phyloP scores from a whole-genome alignment of 2,329 filamentous ascomycete species.

The Aureobasidium sp. region DNA sequence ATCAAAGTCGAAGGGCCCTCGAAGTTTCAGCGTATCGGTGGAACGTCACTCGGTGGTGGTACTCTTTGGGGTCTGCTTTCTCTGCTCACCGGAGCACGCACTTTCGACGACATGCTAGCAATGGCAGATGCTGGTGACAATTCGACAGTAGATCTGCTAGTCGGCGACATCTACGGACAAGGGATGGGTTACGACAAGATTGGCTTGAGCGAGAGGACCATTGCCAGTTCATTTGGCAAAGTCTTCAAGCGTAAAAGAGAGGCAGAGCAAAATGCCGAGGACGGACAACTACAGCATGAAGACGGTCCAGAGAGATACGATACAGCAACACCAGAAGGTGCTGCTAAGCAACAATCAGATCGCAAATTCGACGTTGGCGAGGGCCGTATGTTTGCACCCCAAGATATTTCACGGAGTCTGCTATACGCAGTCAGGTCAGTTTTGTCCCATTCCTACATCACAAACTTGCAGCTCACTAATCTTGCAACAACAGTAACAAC shows the following conservation, averaged over 20 bases:
- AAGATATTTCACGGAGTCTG: constrained; percentile 84
- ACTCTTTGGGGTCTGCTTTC: constrained; percentile 94
- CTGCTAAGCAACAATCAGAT: constrained; percentile 26
- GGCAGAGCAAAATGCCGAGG: constrained; percentile 71
- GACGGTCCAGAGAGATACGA: constrained; percentile 19
- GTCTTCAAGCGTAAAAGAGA: constrained; percentile 88
- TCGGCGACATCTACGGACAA: constrained; percentile 97
- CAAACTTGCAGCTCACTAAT: constrained; percentile 21
- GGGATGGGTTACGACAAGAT: constrained; percentile 94
- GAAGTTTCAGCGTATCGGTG: constrained; percentile 82
- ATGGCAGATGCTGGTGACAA: constrained; percentile 91
- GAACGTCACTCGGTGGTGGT: constrained; percentile 90
- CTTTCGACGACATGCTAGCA: constrained; percentile 96
- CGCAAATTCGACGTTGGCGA: constrained; percentile 28
- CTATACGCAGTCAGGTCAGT: constrained; percentile 73
- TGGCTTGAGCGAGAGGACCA: constrained; percentile 88
- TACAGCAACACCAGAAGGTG: constrained; percentile 17
- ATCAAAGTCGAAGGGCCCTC: constrained; percentile 90
- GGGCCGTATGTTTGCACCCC: constrained; percentile 56
- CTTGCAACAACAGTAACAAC: constrained; percentile 60
- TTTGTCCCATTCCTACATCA: too few species aligned
- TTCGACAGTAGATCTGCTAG: constrained; percentile 85
- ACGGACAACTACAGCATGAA: constrained; percentile 54
- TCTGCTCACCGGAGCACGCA: constrained; percentile 81
- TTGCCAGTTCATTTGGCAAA: constrained; percentile 93